These are phyloP conservation scores for Thalia dealbata DNA, from an alignment of 176 grass and related monocot genomes.

Conservation along the genomic window DNA sequence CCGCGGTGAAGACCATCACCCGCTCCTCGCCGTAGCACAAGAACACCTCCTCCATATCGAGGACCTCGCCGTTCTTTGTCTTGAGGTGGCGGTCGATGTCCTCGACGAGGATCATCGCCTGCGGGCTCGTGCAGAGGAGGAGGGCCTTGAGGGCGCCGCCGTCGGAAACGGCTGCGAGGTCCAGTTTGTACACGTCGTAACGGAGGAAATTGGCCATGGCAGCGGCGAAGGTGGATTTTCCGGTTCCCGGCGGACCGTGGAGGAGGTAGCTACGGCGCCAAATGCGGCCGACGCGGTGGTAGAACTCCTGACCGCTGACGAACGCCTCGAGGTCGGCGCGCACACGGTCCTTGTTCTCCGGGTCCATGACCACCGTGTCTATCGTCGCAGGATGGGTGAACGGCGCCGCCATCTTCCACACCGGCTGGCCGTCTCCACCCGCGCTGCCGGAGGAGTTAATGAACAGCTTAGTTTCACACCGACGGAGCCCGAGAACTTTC, in stretches of 20 bases:
- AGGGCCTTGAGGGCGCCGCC: constrained; percentile 41
- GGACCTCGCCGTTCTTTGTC: background rate
- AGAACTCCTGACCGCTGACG: constrained; percentile 61
- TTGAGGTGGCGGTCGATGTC: constrained; percentile 57
- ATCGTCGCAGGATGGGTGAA: constrained; percentile 80
- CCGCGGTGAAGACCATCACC: constrained; percentile 88
- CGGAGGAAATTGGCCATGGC: constrained; percentile 79
- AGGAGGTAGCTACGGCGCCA: constrained; percentile 90
- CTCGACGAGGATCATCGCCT: constrained; percentile 68
- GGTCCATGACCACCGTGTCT: constrained; percentile 73
- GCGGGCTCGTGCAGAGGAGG: constrained; percentile 48
- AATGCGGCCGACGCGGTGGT: constrained; percentile 60
- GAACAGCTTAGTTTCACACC: constrained; percentile 47
- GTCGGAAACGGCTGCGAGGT: constrained; percentile 34
- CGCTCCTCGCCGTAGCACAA: constrained; percentile 74
- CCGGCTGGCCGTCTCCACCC: background rate
- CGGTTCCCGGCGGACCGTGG: constrained; percentile 67
- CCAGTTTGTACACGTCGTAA: constrained; percentile 76
- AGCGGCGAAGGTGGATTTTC: constrained; percentile 81
- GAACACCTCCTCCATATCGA: constrained; percentile 64
- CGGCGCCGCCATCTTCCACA: constrained; percentile 34
- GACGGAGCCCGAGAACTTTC: constrained; percentile 31
- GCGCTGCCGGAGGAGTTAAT: constrained; percentile 14
- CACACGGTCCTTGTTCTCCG: constrained; percentile 55
- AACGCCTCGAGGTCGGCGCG: constrained; percentile 61